These are phyloP conservation scores for Epichloe uncinata DNA, from an alignment of 2,329 filamentous ascomycete genomes.

Conservation along the genomic window DNA sequence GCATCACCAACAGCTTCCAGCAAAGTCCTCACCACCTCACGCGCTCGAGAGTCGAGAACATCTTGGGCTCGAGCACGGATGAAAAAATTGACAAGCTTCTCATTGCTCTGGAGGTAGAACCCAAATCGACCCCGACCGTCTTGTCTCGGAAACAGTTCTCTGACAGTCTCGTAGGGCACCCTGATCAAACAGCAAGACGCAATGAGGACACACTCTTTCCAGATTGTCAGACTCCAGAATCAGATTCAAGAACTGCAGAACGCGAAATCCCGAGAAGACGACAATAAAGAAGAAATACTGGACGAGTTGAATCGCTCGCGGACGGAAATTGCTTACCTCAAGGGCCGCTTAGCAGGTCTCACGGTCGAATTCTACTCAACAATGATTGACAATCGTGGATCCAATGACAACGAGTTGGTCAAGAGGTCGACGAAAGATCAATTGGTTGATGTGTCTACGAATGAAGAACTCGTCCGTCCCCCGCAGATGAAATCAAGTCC, in stretches of 20 bases:
- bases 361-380: constrained; percentile 1
- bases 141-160: background rate
- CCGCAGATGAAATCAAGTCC: background rate
- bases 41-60: background rate
- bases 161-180: background rate
- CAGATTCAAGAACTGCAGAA: constrained; percentile 3
- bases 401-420: background rate
- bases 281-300: background rate
- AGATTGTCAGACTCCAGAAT: constrained; percentile 8
- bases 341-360: constrained; percentile 7
- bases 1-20: too few relatives aligned
- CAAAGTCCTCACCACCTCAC: background rate
- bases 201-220: constrained; percentile 6
- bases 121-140: background rate
- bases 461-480: background rate
- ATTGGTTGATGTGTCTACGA: background rate
- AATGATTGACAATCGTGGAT: background rate
- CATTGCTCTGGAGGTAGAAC: background rate
- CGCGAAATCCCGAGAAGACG: background rate
- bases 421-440: background rate
- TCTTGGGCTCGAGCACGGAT: background rate
- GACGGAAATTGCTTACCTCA: constrained; percentile 4
- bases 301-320: background rate
- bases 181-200: background rate
- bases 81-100: background rate